Conservation (phyloP, 1,284 basidiomycete genomes). For the Moniliella sp. region DNA sequence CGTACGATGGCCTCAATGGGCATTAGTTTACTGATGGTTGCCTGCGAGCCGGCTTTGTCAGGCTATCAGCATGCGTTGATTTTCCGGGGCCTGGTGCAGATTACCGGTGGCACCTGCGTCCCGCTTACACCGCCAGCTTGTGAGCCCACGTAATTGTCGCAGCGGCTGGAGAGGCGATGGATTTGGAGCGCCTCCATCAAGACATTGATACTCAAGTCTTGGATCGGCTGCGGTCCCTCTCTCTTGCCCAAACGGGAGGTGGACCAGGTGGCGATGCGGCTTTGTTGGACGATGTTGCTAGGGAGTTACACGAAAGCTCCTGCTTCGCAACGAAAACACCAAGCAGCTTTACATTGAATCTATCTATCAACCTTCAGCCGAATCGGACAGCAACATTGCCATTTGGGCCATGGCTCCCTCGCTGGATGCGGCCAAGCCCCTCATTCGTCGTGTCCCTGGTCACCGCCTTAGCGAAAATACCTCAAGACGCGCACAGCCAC, state of each 20-base stretch:
- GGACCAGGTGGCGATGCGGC: background rate
- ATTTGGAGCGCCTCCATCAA: constrained; percentile 78
- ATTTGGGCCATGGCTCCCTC: constrained; percentile 58
- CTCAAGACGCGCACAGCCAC: constrained; percentile 13
- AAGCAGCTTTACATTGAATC: constrained; percentile 89
- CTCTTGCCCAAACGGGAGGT: constrained; percentile 9
- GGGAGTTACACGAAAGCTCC: constrained; percentile 68
- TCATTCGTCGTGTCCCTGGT: background rate
- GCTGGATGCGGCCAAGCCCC: constrained; percentile 45
- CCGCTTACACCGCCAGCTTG: constrained; percentile 86
- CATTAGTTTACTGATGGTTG: constrained; percentile 42
- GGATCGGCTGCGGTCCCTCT: constrained; percentile 61
- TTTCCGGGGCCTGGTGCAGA: constrained; percentile 41
- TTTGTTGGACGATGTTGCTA: constrained; percentile 73
- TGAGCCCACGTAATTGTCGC: constrained; percentile 93
- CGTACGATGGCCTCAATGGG: constrained; percentile 70
- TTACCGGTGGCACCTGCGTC: constrained; percentile 57
- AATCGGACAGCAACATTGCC: constrained; percentile 68
- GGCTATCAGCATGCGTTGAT: constrained; percentile 48
- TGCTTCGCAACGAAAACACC: constrained; percentile 80
- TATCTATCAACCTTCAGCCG: constrained; percentile 49
- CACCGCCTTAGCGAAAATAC: constrained; percentile 22
- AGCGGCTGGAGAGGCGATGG: constrained; percentile 86
- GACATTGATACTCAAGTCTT: constrained; percentile 85
- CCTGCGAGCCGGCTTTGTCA: constrained; percentile 60